Evolutionary conservation across 2,329 filamentous ascomycete genomes (phyloP), one percentile per base, ranked within the genome.

Genomic region (Alternaria ventricosa): DNA sequence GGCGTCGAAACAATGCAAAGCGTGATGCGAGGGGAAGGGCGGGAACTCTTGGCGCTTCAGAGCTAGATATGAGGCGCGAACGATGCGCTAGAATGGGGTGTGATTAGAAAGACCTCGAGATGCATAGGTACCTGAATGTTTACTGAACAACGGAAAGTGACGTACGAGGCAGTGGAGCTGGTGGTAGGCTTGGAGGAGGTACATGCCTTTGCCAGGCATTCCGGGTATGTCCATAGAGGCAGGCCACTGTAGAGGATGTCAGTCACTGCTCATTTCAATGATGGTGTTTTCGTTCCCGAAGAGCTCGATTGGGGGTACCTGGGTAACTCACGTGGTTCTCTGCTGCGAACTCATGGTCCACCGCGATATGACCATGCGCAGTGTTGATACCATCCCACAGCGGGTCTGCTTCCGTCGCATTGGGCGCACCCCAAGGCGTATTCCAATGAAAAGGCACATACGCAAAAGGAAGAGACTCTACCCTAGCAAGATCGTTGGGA

Each of bases 291-390:
- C 5, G 9, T 41, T 18, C 11, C 30, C 49, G n/a, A 13, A 10
- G 3, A 41, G 12, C 27, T 15, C n/a, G n/a, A n/a, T n/a, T n/a
- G n/a, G n/a, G n/a, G n/a, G n/a, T n/a, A n/a, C n/a, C n/a, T n/a
- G n/a, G n/a, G n/a, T 43, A 20, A 64, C 60, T 70, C 60, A 63
- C 61, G 50, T 49, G 44, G 22, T 63, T 70, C 51, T 47, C 43
- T 22, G 57, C 57, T 4, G 74, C 74, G 66, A 66, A 72, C 45
- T 68, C 20, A 12, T 63, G 65, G 49, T 76, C 74, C 15, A 76
- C 63, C 12, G 74, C 70, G 15, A 77, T 66, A 50, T 75, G 68
- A 20, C 74, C 74, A 55, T 77, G 74, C 13, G 72, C 61, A 8
- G 70, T 70, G 20, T 64, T 61, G 46, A 77, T 75, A 2, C 49